Base-by-base conservation (phyloP, 2,329 filamentous ascomycete species). In the Pseudogymnoascus sp. region DNA sequence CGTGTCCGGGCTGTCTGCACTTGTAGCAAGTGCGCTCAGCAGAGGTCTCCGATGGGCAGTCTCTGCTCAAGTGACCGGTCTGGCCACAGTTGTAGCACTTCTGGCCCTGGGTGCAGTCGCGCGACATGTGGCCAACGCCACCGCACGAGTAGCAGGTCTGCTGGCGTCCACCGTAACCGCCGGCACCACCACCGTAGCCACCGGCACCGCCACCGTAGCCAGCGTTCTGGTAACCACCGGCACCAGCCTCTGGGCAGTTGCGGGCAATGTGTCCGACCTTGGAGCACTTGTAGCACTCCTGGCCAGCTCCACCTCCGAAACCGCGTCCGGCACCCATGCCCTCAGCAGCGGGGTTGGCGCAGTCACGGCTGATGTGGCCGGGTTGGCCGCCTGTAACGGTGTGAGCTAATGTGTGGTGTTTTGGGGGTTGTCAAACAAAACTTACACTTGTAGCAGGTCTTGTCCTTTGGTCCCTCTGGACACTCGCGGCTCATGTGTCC, bases 51-150 rank as follows among this genome's bases (percentile, higher is more conserved):
- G 93, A 92, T 71, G 92, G 89, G 84, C 94, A 99, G 78, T 99
- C 94, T 68, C 93, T 90, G 68, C 90, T 95, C 76, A 97, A 86
- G 79, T 97, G 93, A 66, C 94, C 93, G 70, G 93, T 89, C 81
- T 97, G 92, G 71, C 85, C 85, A 70, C 94, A 97, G 86, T 97
- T 97, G 87, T 97, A 99, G 88, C 94, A 99, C 84, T 97, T 97
- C 83, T 95, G 93, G 73, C 94, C 94, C 78, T 97, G 95, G 72
- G 93, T 95, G 80, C 94, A 99, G 80, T 97, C 94, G 70, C 92
- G 89, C 74, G 90, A 92, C 89, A 96, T 93, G 82, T 99, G 94
- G 73, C 93, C 93, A 75, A 91, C 92, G 69, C 94, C 94, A 71
- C 94, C 94, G 80, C 94, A 97, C 49, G 92, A 96, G 84, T 97